Evolutionary conservation across 768 basidiomycete species (phyloP).

Genomic region (Tubosaeta sp.): DNA sequence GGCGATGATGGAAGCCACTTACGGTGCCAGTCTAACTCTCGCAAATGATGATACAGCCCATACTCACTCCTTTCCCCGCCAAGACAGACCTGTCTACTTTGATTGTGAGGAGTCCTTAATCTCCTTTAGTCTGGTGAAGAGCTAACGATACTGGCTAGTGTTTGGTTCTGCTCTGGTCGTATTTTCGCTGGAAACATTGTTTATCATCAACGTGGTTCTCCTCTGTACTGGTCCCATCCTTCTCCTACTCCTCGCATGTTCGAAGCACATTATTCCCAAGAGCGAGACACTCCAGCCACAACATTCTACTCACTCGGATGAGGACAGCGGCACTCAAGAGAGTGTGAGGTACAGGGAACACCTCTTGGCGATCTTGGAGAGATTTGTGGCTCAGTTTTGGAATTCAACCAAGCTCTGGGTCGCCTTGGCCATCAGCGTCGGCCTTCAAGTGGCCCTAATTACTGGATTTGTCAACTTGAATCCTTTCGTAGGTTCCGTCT

Average conservation of each 20-base stretch:
- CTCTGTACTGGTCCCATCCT: slow-evolving; percentile 62
- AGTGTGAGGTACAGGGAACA: slow-evolving; percentile 8
- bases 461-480: slow-evolving; percentile 52
- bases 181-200: slow-evolving; percentile 48
- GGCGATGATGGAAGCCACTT: slow-evolving; percentile 72
- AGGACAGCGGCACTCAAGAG: not conserved
- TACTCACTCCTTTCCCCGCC: slow-evolving; percentile 19
- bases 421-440: slow-evolving; percentile 43
- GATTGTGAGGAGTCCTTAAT: slow-evolving; percentile 49
- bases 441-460: slow-evolving; percentile 45
- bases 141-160: slow-evolving; percentile 38
- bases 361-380: slow-evolving; percentile 24
- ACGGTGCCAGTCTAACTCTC: slow-evolving; percentile 51
- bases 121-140: not conserved
- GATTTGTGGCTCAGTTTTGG: slow-evolving; percentile 35
- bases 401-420: slow-evolving; percentile 62
- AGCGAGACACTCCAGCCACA: slow-evolving; percentile 16
- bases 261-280: slow-evolving; percentile 24
- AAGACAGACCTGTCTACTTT: slow-evolving; percentile 55
- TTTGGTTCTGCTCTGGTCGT: slow-evolving; percentile 53
- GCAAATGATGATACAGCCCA: slow-evolving; percentile 40
- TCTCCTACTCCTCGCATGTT: slow-evolving; percentile 42
- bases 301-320: slow-evolving; percentile 1
- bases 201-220: slow-evolving; percentile 54
- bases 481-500: slow-evolving; percentile 48